phyloP scores from a whole-genome alignment of 2,329 filamentous ascomycete species.

The Fusarium abutilonis region DNA sequence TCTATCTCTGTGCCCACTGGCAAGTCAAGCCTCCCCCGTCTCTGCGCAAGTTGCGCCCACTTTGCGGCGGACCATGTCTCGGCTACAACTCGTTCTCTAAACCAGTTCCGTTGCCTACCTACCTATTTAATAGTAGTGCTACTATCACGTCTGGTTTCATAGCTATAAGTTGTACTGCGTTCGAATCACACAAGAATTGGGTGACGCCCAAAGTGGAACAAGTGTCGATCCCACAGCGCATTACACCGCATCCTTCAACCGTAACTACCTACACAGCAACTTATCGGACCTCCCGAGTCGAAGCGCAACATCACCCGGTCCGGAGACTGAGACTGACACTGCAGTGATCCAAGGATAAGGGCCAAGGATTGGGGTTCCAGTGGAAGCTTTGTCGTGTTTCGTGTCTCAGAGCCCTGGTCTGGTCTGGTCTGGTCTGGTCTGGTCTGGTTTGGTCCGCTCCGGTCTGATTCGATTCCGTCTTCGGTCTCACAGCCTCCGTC shows the following conservation, averaged over 20 bases:
- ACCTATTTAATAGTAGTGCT: slow-evolving; percentile 2
- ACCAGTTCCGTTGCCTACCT: slow-evolving; percentile 22
- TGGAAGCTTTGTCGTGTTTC: slow-evolving; percentile 24
- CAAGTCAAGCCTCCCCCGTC: slow-evolving; percentile 12
- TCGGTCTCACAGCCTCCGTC: slow-evolving; percentile 18
- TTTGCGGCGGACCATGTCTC: slow-evolving; percentile 54
- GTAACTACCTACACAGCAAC: neutral
- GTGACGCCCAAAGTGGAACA: slow-evolving; percentile 37
- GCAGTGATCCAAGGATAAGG: slow-evolving; percentile 11
- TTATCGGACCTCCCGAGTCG: slow-evolving; percentile 31
- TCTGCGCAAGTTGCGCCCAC: slow-evolving; percentile 22
- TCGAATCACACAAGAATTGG: slow-evolving; percentile 23
- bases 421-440: too few species aligned
- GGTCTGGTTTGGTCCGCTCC: too few species aligned
- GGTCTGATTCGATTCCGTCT: slow-evolving; percentile 2
- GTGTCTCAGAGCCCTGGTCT: slow-evolving; percentile 20
- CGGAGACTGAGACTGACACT: slow-evolving; percentile 16
- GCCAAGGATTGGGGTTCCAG: slow-evolving; percentile 6
- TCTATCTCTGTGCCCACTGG: slow-evolving; percentile 1
- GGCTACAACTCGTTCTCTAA: slow-evolving; percentile 41
- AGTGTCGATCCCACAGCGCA: slow-evolving; percentile 35
- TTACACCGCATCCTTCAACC: slow-evolving; percentile 42
- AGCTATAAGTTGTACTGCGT: neutral
- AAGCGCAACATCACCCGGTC: slow-evolving; percentile 33
- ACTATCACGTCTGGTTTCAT: slow-evolving; percentile 10